Percentiles rank a stretch among this genome's conserved stretches.
phyloP scores from a whole-genome alignment of 2,329 filamentous ascomycete genomes.

The Botrytis tulipae region DNA sequence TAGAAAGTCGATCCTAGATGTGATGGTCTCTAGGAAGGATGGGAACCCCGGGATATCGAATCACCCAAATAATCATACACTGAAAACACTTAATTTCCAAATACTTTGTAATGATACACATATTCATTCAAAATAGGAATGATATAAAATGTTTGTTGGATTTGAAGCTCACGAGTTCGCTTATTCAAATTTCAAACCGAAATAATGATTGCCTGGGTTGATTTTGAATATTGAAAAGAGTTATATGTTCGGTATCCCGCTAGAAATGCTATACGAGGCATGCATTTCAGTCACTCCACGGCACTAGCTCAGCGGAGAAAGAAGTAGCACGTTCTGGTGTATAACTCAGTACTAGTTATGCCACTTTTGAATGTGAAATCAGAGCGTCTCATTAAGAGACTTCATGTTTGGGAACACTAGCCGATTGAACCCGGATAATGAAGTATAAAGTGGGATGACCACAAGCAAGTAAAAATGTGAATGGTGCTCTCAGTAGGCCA shows the following conservation, averaged over 20 bases:
- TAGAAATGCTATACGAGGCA: neutral
- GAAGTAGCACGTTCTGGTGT: neutral
- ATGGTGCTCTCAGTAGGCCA: neutral
- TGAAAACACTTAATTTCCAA: neutral
- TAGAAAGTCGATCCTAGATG: neutral
- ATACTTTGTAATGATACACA: neutral
- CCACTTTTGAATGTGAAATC: neutral
- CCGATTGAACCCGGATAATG: too few relatives aligned
- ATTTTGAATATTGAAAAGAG: neutral
- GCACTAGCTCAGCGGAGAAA: neutral
- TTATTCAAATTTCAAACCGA: neutral
- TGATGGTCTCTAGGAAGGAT: neutral
- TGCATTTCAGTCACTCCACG: neutral
- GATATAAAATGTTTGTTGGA: neutral
- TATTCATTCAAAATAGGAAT: neutral
- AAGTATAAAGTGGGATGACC: neutral
- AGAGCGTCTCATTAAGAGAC: neutral
- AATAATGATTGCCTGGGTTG: neutral
- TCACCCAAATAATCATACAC: neutral
- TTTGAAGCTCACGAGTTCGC: neutral
- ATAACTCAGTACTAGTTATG: neutral
- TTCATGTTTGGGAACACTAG: neutral
- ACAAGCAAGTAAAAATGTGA: neutral
- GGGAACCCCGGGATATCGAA: neutral
- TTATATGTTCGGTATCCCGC: neutral